phyloP scores from a whole-genome alignment of 306 rosid species.

The Casuarina glauca region DNA sequence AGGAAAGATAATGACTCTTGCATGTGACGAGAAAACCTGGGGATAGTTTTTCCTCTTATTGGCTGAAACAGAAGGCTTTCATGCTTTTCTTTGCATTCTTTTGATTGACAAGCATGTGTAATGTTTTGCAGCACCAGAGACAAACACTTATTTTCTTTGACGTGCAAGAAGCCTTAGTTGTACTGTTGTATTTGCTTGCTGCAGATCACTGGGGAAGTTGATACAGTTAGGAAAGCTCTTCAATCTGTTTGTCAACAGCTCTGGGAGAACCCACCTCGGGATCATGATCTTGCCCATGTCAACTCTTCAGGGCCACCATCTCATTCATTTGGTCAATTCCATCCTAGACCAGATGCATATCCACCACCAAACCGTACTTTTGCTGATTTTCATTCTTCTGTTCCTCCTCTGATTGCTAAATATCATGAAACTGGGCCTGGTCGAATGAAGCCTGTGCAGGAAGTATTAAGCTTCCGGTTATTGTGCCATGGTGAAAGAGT shows the following conservation, averaged over 20 bases:
- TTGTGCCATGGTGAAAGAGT: constrained; percentile 79
- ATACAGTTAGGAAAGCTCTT: constrained; percentile 81
- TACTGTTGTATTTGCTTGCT: constrained; percentile 20
- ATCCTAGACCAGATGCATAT: constrained; percentile 32
- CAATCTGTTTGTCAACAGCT: constrained; percentile 69
- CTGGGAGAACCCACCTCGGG: constrained; percentile 65
- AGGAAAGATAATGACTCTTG: too few species aligned
- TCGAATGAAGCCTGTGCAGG: constrained; percentile 59
- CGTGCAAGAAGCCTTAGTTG: constrained; percentile 12
- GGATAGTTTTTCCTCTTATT: neutral
- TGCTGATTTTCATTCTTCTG: constrained; percentile 47
- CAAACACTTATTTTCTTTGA: neutral
- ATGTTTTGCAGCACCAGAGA: neutral
- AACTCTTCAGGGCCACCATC: constrained; percentile 50
- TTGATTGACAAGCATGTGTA: neutral
- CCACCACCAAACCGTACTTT: constrained; percentile 46
- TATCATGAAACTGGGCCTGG: constrained; percentile 68
- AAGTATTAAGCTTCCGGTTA: constrained; percentile 69
- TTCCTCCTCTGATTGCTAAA: constrained; percentile 48
- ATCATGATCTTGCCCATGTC: constrained; percentile 42
- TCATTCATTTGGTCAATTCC: constrained; percentile 50
- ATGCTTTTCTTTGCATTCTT: neutral
- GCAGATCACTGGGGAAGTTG: constrained; percentile 80
- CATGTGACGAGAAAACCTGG: too few species aligned
- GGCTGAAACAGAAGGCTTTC: neutral